Conservation (phyloP, 2,329 filamentous ascomycete species). For the Microcyclospora pomicola region DNA sequence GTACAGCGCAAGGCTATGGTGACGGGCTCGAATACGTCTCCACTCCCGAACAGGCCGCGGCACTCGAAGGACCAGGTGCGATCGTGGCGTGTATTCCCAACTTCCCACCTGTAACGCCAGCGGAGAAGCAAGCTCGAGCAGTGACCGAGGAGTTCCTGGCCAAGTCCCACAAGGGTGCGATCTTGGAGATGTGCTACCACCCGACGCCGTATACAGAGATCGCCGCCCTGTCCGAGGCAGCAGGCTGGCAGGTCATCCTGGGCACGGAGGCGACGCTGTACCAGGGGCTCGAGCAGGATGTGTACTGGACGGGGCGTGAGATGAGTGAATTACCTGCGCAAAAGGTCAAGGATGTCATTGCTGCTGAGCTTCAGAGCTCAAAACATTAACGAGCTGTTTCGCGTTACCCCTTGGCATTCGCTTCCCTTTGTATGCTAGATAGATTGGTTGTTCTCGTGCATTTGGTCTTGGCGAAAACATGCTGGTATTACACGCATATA, state of each 20-base stretch:
- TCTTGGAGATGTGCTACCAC: slow-evolving; percentile 77
- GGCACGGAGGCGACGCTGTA: slow-evolving; percentile 67
- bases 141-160: slow-evolving; percentile 39
- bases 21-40: slow-evolving; percentile 47
- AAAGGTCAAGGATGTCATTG: slow-evolving; percentile 30
- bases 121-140: slow-evolving; percentile 46
- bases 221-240: slow-evolving; percentile 43
- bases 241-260: slow-evolving; percentile 59
- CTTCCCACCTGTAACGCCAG: slow-evolving; percentile 51
- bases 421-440: no score
- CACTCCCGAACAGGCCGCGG: slow-evolving; percentile 45
- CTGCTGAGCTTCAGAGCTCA: slow-evolving; percentile 2
- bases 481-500: no score
- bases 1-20: slow-evolving; percentile 44
- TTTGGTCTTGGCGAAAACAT: no score
- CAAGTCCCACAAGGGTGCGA: slow-evolving; percentile 46
- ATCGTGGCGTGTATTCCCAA: slow-evolving; percentile 66
- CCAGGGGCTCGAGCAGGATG: slow-evolving; percentile 54
- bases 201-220: slow-evolving; percentile 56
- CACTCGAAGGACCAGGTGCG: slow-evolving; percentile 47
- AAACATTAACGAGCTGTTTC: no score
- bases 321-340: slow-evolving; percentile 47
- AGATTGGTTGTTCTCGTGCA: no score
- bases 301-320: slow-evolving; percentile 49
- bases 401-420: no score